Evolutionary conservation across 257 asterid species (phyloP).

Genomic region (Solanum neorickii): DNA sequence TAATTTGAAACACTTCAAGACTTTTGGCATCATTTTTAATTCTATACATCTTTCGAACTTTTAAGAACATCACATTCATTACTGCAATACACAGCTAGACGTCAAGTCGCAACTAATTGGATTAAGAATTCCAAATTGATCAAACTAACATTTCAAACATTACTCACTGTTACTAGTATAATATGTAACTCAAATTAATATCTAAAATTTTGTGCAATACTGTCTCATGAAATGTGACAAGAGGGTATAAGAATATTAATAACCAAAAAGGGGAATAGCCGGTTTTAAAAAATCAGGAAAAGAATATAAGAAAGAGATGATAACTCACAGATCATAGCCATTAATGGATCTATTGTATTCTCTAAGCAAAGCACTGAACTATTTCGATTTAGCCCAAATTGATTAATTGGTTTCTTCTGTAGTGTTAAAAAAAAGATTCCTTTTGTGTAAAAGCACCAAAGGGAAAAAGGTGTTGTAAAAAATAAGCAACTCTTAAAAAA

Average conservation of each 20-base stretch:
- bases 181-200: background rate
- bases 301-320: background rate
- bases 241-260: background rate
- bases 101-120: background rate
- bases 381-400: background rate
- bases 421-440: background rate
- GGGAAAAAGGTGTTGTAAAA: background rate
- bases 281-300: background rate
- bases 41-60: background rate
- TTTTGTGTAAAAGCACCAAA: background rate
- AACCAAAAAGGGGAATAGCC: background rate
- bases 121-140: background rate
- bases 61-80: background rate
- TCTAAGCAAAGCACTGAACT: background rate
- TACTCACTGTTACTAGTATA: background rate
- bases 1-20: background rate
- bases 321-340: background rate
- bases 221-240: background rate
- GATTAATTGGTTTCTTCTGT: background rate
- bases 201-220: background rate
- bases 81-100: background rate
- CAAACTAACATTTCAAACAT: background rate
- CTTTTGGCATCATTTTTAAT: background rate
- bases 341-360: background rate
- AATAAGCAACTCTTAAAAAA: background rate